phyloP scores from a whole-genome alignment of 1,139 yeast genomes.

The Magnusiomyces ingens region DNA sequence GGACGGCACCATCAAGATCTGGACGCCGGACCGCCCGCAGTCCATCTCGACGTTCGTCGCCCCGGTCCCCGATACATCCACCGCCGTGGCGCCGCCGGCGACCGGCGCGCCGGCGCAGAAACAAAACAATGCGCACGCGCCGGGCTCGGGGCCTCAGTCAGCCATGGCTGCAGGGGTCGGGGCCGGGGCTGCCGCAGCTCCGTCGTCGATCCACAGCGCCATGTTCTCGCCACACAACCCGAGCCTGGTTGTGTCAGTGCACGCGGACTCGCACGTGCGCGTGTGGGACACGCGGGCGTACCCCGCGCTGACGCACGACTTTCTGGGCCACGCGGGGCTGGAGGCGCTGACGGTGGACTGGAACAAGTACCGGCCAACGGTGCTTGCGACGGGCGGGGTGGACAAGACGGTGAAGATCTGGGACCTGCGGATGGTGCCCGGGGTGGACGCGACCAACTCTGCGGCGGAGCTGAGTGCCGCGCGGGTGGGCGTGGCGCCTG shows the following conservation, averaged over 20 bases:
- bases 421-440: constrained; percentile 71
- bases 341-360: constrained; percentile 81
- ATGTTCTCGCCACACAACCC: constrained; percentile 83
- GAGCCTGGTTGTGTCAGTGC: constrained; percentile 60
- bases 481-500: constrained; percentile 31
- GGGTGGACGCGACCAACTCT: constrained; percentile 24
- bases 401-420: constrained; percentile 78
- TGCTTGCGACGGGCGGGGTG: constrained; percentile 83
- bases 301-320: constrained; percentile 47
- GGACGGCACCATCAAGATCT: constrained; percentile 83
- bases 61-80: constrained; percentile 10
- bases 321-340: constrained; percentile 65
- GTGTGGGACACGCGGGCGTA: constrained; percentile 75
- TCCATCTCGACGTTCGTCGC: constrained; percentile 52
- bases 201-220: constrained; percentile 59
- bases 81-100: constrained; percentile 6
- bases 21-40: constrained; percentile 55
- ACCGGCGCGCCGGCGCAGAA: background rate
- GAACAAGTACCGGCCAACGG: constrained; percentile 77
- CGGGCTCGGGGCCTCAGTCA: constrained; percentile 20
- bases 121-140: constrained; percentile 5
- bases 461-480: background rate
- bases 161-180: constrained; percentile 6
- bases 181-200: constrained; percentile 8
- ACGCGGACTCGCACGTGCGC: constrained; percentile 72